phyloP scores from a whole-genome alignment of 176 grass and related monocot genomes.

The Poa pratensis region DNA sequence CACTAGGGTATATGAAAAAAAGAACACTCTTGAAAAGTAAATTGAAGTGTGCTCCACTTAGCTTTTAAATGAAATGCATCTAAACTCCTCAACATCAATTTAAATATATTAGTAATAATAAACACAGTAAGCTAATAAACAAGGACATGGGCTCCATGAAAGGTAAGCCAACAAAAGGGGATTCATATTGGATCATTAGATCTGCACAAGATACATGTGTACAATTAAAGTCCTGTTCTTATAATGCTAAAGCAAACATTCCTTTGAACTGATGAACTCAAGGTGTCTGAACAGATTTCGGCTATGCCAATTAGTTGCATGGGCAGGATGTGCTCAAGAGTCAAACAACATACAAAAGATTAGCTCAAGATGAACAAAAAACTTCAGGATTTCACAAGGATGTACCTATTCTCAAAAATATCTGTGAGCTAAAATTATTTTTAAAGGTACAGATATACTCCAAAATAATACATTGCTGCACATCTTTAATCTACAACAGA shows the following conservation, averaged over 20 bases:
- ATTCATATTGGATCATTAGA: not conserved
- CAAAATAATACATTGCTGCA: not conserved
- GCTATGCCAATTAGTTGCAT: not conserved
- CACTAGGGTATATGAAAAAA: not conserved
- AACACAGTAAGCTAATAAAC: not conserved
- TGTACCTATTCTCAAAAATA: not conserved
- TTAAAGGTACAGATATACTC: not conserved
- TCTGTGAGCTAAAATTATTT: not conserved
- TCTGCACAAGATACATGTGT: not conserved
- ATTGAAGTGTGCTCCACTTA: not conserved
- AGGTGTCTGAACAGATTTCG: not conserved
- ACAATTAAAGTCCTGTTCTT: not conserved
- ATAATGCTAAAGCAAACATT: not conserved
- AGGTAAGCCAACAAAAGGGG: not conserved
- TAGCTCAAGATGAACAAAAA: not conserved
- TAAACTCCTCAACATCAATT: not conserved
- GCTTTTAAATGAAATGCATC: not conserved
- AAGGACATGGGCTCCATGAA: not conserved
- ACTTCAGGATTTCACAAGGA: not conserved
- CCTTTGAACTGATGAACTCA: not conserved
- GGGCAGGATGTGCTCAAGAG: not conserved
- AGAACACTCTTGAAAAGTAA: not conserved
- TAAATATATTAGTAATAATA: not conserved
- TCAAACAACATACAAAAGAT: not conserved
- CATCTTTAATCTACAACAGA: not conserved